Evolutionary conservation across 352 stramenopile species (phyloP).

Genomic region (Pythium guiyangense): DNA sequence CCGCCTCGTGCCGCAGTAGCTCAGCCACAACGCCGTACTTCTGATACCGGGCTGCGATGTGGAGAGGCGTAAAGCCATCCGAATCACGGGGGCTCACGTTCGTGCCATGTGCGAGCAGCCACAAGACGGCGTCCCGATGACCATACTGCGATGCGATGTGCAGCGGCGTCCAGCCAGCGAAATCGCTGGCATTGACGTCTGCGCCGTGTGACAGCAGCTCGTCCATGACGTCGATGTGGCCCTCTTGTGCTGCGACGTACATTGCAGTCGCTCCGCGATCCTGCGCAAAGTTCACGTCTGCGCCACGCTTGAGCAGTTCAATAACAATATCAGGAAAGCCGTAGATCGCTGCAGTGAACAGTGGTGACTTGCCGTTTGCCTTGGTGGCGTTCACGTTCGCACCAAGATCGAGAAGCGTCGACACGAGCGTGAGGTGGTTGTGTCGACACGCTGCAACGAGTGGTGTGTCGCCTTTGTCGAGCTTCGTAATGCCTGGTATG

Average conservation of each 20-base stretch:
- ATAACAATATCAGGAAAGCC: too few species aligned
- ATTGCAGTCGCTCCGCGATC: background rate
- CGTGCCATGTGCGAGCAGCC: background rate
- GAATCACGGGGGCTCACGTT: conserved; percentile 12
- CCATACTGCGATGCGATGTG: background rate
- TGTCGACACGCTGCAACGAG: background rate
- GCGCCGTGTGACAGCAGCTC: background rate
- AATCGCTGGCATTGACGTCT: background rate
- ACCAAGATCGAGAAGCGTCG: background rate
- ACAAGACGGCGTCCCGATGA: background rate
- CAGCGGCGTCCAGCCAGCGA: background rate
- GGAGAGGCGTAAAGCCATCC: too few species aligned
- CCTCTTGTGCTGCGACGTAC: background rate
- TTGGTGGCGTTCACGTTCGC: too few species aligned
- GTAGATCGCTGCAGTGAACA: too few species aligned
- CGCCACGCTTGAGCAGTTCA: too few species aligned
- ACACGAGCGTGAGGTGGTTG: background rate
- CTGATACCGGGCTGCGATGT: too few species aligned
- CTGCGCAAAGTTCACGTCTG: too few species aligned
- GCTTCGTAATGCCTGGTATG: background rate
- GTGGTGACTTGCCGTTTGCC: too few species aligned
- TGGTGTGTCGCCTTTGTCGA: background rate
- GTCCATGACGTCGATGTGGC: background rate
- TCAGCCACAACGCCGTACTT: too few species aligned
- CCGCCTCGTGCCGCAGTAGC: too few species aligned